A percentile compares a stretch with the other conserved stretches of the same genome.
These are phyloP conservation scores for Ganoderma leucocontextum DNA, from an alignment of 1,284 basidiomycete genomes.

Conservation along the genomic window DNA sequence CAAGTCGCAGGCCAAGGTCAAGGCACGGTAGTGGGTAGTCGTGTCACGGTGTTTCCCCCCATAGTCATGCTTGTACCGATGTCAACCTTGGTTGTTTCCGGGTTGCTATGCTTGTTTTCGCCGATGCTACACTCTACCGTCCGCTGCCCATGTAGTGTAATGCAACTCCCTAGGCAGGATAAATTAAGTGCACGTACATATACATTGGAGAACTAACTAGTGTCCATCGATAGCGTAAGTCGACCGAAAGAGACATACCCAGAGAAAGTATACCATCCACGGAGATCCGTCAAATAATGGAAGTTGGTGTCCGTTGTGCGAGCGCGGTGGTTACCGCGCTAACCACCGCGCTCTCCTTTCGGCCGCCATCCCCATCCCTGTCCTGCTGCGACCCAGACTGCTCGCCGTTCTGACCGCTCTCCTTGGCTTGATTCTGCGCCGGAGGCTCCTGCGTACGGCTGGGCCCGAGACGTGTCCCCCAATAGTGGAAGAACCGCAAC, in stretches of 20 bases:
- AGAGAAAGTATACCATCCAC: conserved; percentile 6
- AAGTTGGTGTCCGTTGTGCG: conserved; percentile 23
- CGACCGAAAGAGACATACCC: conserved; percentile 12
- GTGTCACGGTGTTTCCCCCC: not conserved
- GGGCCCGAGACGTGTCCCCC: conserved; percentile 58
- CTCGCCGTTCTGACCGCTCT: conserved; percentile 8
- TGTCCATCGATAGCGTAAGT: conserved; percentile 29
- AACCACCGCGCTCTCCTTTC: conserved; percentile 14
- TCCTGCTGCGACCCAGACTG: not conserved
- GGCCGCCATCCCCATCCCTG: not conserved
- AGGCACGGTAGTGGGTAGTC: conserved; percentile 48
- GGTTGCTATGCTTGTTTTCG: not conserved
- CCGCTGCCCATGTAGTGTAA: conserved; percentile 11
- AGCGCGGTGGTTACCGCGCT: conserved; percentile 29
- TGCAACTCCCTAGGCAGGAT: conserved; percentile 23
- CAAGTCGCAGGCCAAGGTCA: conserved; percentile 73
- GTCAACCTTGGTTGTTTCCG: not conserved
- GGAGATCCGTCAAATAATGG: not conserved
- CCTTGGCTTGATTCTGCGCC: conserved; percentile 14
- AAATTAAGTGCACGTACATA: conserved; percentile 38
- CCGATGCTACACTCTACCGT: not conserved
- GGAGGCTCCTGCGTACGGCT: conserved; percentile 30
- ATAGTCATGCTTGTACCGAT: not conserved
- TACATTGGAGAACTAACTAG: conserved; percentile 34
- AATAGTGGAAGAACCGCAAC: conserved; percentile 75